Evolutionary conservation across 805 yeast species (phyloP).

Genomic region (Saccharomyces eubayanus): DNA sequence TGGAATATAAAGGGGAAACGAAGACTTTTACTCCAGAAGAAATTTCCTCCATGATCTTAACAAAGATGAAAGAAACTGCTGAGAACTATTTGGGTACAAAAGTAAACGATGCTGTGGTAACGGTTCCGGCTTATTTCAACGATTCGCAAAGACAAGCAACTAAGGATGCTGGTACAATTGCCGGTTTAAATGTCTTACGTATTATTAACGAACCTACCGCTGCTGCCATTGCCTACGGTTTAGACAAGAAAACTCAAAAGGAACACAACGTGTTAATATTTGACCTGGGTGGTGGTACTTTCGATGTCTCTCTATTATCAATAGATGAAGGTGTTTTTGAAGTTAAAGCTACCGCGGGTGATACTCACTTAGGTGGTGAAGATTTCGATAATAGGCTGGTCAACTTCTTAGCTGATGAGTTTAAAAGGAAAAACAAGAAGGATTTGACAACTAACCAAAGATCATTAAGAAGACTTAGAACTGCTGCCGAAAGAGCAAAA

Average conservation of each 20-base stretch:
- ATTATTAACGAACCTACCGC: slow-evolving; percentile 97
- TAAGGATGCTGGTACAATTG: slow-evolving; percentile 94
- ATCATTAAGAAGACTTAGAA: slow-evolving; percentile 93
- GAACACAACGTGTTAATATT: slow-evolving; percentile 86
- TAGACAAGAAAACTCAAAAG: slow-evolving; percentile 64
- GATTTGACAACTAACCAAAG: slow-evolving; percentile 86
- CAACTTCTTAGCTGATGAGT: slow-evolving; percentile 81
- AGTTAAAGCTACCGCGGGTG: slow-evolving; percentile 75
- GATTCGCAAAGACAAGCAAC: slow-evolving; percentile 98
- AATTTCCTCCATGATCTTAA: slow-evolving; percentile 84
- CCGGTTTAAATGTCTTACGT: slow-evolving; percentile 90
- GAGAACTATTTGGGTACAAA: slow-evolving; percentile 75
- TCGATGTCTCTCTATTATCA: slow-evolving; percentile 86
- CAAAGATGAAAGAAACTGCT: slow-evolving; percentile 87
- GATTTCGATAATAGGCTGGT: slow-evolving; percentile 94
- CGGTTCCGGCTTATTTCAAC: slow-evolving; percentile 95
- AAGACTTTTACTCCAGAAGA: slow-evolving; percentile 91
- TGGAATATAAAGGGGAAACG: slow-evolving; percentile 75
- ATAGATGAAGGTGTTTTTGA: slow-evolving; percentile 95
- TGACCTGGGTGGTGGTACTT: slow-evolving; percentile 97
- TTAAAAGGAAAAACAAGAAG: slow-evolving; percentile 93
- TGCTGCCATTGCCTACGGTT: slow-evolving; percentile 95
- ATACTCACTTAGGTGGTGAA: slow-evolving; percentile 92
- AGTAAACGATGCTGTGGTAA: slow-evolving; percentile 86
- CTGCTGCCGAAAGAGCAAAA: slow-evolving; percentile 98